These are phyloP conservation scores for Ministeria vibrans DNA, from an alignment of 78 protist species.

Conservation along the genomic window DNA sequence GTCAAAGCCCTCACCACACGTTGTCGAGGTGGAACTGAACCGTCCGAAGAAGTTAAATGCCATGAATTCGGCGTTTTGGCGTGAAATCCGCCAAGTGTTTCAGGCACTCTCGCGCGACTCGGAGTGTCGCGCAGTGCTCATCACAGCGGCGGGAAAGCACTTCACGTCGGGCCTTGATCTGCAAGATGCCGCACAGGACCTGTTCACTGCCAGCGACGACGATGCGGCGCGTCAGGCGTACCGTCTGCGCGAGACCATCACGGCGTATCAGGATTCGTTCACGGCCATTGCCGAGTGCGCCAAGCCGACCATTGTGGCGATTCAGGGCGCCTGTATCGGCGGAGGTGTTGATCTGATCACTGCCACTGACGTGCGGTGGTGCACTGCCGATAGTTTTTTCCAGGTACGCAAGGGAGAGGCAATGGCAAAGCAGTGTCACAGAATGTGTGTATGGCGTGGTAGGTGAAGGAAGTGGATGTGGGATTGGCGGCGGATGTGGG, in stretches of 20 bases:
- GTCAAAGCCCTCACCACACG: neutral
- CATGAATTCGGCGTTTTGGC: neutral
- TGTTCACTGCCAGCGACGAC: neutral
- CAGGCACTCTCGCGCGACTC: neutral
- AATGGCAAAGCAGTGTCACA: neutral
- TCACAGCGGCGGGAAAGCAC: neutral
- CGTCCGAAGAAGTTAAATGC: constrained; percentile 12
- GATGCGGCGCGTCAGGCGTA: neutral
- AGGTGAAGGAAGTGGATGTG: constrained; percentile 56
- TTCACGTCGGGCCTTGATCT: constrained; percentile 4
- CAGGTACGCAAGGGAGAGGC: neutral
- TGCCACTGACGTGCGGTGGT: constrained; percentile 20
- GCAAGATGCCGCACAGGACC: neutral
- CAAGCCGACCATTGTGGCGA: constrained; percentile 46
- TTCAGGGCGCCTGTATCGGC: constrained; percentile 55
- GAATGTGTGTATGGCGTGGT: no score
- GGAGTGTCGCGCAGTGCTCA: neutral
- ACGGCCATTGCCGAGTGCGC: constrained; percentile 15
- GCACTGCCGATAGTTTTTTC: neutral
- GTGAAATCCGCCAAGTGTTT: constrained; percentile 2
- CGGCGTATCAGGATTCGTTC: constrained; percentile 1
- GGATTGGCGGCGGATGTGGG: constrained; percentile 80
- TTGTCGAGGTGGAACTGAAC: constrained; percentile 4
- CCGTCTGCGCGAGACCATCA: neutral
- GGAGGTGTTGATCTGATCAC: neutral